Base-by-base conservation (phyloP, 352 stramenopile genomes). In the Pythium rhizo-oryzae region DNA sequence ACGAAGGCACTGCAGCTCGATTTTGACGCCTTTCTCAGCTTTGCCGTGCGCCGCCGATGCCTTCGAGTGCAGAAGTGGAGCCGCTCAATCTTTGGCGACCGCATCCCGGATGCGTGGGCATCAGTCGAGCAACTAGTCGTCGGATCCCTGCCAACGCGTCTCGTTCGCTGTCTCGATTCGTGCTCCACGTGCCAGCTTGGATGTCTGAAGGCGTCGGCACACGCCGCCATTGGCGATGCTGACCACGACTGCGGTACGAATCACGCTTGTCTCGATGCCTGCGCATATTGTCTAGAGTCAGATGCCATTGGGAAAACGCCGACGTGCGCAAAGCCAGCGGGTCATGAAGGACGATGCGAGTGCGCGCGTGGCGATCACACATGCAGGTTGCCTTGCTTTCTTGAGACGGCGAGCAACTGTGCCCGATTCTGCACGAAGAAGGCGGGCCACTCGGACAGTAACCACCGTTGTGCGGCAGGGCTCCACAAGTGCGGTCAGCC, bases 261-360 rank as follows among this genome's bases (percentile, higher is more conserved):
- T 25, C 86, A 93, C 59, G 41, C 63, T 0, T 92, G 86, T 50
- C 49, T 62, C 19, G 72, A 72, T 21, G 53, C 64, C 5, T 94
- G 86, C 37, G 66, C 72, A 43, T 91, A 89, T 59, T 94, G 86
- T 23, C 58, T 79, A 2, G 65, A 49, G 16, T 68, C 44, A 21
- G 72, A 67, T 9, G 41, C 62, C 0, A 62, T 33, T 0, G 71
- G 52, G 0, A 81, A 80, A 25, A 79, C 71, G 12, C 77, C 79
- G 11, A 58, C 50, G 1, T 94, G 86, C 37, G 43, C 61, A 2
- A 87, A 84, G 62, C 74, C 79, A 66, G 75, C 83, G 56, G 82
- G 86, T 0, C 86, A 94, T 52, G 77, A 84, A 59, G 86, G 84
- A 12, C 72, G 67, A 41, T 94, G 86, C 53, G 85, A 93, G n/a